A percentile compares a stretch with the other conserved stretches of the same genome.
Evolutionary conservation across 345 rosid genomes (phyloP).

Genomic region (Heritiera littoralis): DNA sequence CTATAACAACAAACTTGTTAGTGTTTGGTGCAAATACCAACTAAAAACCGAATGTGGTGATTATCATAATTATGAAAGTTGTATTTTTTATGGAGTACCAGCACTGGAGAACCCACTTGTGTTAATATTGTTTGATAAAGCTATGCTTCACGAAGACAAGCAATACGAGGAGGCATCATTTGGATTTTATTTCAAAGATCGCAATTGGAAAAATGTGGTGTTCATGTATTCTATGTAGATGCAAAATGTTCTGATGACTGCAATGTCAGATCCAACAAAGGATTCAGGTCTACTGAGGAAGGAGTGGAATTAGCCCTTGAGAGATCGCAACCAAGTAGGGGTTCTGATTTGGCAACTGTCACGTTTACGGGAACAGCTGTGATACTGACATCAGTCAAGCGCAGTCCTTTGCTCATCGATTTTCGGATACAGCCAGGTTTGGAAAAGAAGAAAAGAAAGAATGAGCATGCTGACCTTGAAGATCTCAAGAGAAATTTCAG

Average conservation of each 20-base stretch:
- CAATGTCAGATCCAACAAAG: no score
- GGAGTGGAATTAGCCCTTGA: no score
- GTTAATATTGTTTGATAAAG: no score
- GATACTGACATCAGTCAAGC: no score
- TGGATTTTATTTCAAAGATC: not conserved
- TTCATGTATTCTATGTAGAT: not conserved
- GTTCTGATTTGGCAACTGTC: not conserved
- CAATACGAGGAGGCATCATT: not conserved
- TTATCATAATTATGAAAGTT: not conserved
- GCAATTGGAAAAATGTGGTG: not conserved
- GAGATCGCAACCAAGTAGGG: not conserved
- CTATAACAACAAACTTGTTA: rapidly evolving
- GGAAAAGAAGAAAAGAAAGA: no score
- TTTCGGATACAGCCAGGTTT: no score
- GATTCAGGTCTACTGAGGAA: no score
- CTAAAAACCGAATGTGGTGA: not conserved
- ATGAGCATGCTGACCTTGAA: no score
- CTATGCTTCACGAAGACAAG: not conserved
- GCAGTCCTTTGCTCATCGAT: no score
- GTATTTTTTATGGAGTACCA: no score
- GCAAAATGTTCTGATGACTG: not conserved
- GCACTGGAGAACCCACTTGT: no score
- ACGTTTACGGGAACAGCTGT: not conserved
- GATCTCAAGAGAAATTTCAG: no score
- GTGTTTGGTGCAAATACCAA: not conserved